These are phyloP conservation scores for Pyronema domesticum DNA, from an alignment of 495 filamentous ascomycete species.

Conservation along the genomic window DNA sequence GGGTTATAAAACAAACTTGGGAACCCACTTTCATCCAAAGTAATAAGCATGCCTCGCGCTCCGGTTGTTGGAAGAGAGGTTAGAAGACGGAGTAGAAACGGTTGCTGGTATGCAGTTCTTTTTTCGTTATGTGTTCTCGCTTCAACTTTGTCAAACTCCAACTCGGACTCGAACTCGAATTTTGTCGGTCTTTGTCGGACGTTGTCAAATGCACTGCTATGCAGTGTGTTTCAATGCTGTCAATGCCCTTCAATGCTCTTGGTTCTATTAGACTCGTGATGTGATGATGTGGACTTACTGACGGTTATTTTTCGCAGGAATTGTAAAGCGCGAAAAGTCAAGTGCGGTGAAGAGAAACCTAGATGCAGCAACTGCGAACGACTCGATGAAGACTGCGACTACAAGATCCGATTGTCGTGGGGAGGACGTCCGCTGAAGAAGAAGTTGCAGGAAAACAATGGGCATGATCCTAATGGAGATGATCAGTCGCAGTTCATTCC, in stretches of 20 bases:
- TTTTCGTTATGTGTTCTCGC: background rate
- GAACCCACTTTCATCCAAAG: background rate
- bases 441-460: conserved; percentile 24
- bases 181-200: background rate
- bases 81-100: conserved; percentile 51
- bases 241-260: too few species aligned
- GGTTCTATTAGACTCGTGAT: too few species aligned
- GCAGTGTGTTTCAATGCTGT: too few species aligned
- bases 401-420: conserved; percentile 74
- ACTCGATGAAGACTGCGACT: conserved; percentile 64
- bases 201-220: background rate
- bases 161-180: background rate
- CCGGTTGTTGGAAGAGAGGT: conserved; percentile 30
- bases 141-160: background rate
- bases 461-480: conserved; percentile 26
- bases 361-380: conserved; percentile 59
- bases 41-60: conserved; percentile 20
- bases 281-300: background rate
- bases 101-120: conserved; percentile 53
- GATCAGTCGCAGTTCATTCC: conserved; percentile 29
- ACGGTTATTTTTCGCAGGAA: conserved; percentile 34
- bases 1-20: background rate
- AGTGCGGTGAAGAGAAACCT: conserved; percentile 74
- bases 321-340: conserved; percentile 73
- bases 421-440: conserved; percentile 46